A percentile compares a stretch with the other conserved stretches of the same genome.
Evolutionary conservation across 176 grass and related monocot species (phyloP).

Genomic region (Oryza australiensis): DNA sequence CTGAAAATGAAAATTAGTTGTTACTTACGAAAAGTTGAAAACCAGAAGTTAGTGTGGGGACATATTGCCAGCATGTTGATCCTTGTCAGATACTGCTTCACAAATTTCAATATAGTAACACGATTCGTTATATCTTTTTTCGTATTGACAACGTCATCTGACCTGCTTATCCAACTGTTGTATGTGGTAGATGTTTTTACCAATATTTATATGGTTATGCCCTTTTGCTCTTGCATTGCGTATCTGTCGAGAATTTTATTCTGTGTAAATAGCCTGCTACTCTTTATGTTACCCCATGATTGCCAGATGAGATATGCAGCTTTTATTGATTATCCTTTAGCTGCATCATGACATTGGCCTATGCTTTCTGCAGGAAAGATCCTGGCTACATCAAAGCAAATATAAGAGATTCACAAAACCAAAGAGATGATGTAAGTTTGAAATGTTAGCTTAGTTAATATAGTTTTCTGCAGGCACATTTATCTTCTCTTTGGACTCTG

Average conservation of each 20-base stretch:
- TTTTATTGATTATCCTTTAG: slow-evolving; percentile 24
- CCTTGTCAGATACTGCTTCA: slow-evolving; percentile 15
- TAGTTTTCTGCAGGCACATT: slow-evolving; percentile 22
- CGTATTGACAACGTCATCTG: slow-evolving; percentile 13
- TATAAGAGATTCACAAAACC: slow-evolving; percentile 66
- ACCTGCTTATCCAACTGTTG: background rate
- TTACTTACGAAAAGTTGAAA: slow-evolving; percentile 4
- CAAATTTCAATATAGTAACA: background rate
- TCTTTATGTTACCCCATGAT: background rate
- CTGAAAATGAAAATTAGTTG: background rate
- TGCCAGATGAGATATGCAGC: background rate
- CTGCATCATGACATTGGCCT: slow-evolving; percentile 32
- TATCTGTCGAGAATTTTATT: background rate
- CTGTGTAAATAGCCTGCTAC: background rate
- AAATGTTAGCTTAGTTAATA: slow-evolving; percentile 39
- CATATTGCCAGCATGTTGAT: slow-evolving; percentile 18
- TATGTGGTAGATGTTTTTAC: background rate
- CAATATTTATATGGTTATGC: background rate
- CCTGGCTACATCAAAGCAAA: slow-evolving; percentile 86
- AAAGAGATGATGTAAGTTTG: slow-evolving; percentile 91
- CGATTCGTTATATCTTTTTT: background rate
- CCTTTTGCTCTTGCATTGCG: background rate
- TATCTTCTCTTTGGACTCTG: slow-evolving; percentile 22
- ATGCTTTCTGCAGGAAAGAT: slow-evolving; percentile 79
- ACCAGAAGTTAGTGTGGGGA: background rate